These are phyloP conservation scores for Pseudozyma pruni DNA, from an alignment of 1,284 basidiomycete species.

Conservation along the genomic window DNA sequence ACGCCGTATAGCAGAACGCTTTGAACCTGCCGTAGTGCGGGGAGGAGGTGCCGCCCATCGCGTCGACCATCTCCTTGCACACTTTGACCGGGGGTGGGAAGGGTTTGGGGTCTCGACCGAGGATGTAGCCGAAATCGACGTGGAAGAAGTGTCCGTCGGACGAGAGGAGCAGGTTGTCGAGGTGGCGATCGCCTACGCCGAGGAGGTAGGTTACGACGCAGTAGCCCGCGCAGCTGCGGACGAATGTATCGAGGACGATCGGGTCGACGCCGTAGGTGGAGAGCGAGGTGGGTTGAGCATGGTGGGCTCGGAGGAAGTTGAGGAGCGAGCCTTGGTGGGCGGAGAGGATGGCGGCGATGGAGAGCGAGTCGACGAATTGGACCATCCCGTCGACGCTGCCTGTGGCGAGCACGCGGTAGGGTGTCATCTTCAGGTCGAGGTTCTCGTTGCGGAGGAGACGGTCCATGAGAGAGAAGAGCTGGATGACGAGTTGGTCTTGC, in stretches of 20 bases:
- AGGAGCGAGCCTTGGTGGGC: conserved; percentile 78
- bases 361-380: conserved; percentile 94
- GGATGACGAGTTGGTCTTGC: conserved; percentile 96
- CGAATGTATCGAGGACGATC: conserved; percentile 92
- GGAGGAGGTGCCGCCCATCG: conserved; percentile 83
- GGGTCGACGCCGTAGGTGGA: conserved; percentile 93
- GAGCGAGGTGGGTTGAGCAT: conserved; percentile 90
- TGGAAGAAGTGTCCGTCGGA: conserved; percentile 81
- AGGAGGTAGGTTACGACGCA: conserved; percentile 97
- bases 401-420: conserved; percentile 94
- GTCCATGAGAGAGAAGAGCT: conserved; percentile 98
- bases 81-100: conserved; percentile 98
- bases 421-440: conserved; percentile 88
- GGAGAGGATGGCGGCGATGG: conserved; percentile 89
- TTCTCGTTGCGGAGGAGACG: conserved; percentile 92
- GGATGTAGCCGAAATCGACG: conserved; percentile 98
- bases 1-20: conserved; percentile 93
- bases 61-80: conserved; percentile 99
- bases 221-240: conserved; percentile 96
- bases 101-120: conserved; percentile 96
- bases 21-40: conserved; percentile 95
- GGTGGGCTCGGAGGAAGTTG: conserved; percentile 84
- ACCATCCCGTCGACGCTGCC: conserved; percentile 92
- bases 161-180: conserved; percentile 92
- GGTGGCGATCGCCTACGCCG: conserved; percentile 95